Evolutionary conservation across 2,329 filamentous ascomycete species (phyloP).

Genomic region (Arthrobotrys pseudoclavata): DNA sequence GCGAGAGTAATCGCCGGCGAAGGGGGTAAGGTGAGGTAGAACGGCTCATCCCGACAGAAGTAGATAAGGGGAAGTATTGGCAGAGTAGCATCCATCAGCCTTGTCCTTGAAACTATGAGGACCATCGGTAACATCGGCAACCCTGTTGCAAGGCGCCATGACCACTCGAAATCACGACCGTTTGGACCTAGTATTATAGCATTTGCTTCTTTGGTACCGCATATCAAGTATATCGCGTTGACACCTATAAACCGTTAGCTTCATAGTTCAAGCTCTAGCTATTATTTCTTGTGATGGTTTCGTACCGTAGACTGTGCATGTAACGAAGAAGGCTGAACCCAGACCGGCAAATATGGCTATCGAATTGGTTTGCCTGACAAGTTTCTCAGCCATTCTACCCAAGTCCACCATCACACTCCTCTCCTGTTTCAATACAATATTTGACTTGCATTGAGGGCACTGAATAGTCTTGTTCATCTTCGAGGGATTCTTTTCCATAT

Average conservation of each 20-base stretch:
- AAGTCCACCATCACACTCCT: conserved; percentile 79
- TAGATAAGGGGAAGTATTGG: conserved; percentile 74
- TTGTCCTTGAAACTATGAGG: conserved; percentile 77
- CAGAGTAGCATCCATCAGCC: conserved; percentile 74
- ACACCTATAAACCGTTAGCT: conserved; percentile 67
- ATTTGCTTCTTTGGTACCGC: conserved; percentile 74
- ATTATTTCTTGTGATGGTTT: conserved; percentile 57
- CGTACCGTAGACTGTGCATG: conserved; percentile 64
- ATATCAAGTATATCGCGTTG: conserved; percentile 76
- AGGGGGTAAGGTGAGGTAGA: conserved; percentile 74
- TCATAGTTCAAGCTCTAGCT: conserved; percentile 61
- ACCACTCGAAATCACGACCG: conserved; percentile 63
- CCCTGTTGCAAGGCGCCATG: conserved; percentile 70
- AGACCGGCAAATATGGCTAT: conserved; percentile 74
- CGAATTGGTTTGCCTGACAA: conserved; percentile 74
- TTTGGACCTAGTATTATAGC: conserved; percentile 68
- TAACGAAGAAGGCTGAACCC: conserved; percentile 53
- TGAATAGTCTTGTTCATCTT: conserved; percentile 73
- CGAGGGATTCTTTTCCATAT: conserved; percentile 70
- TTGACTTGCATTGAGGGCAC: conserved; percentile 90
- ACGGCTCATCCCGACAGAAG: conserved; percentile 69
- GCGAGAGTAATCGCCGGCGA: conserved; percentile 76
- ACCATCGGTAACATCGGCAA: conserved; percentile 77
- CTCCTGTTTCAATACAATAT: conserved; percentile 81
- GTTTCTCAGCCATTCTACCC: conserved; percentile 73